Conservation (phyloP, 1,284 basidiomycete genomes). For the Ustilago crameri region DNA sequence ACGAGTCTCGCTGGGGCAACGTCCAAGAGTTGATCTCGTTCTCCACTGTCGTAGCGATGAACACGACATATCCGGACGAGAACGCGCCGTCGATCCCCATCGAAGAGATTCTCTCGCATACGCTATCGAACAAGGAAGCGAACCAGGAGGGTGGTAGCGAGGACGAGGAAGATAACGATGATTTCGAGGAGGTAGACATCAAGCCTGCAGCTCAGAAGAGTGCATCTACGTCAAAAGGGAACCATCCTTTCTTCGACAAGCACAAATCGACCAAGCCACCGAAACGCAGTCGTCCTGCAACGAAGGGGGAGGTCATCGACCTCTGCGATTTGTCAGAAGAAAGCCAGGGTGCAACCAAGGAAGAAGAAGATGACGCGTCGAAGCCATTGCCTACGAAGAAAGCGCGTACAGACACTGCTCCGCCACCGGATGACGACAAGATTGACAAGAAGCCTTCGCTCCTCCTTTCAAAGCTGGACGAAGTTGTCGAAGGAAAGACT, state of each 20-base stretch:
- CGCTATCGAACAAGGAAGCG: conserved; percentile 29
- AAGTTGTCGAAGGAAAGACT: conserved; percentile 12
- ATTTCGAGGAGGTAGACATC: conserved; percentile 68
- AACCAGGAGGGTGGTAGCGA: conserved; percentile 12
- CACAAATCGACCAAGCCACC: neutral
- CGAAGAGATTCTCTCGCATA: conserved; percentile 37
- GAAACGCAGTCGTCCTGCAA: neutral
- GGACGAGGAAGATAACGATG: conserved; percentile 31
- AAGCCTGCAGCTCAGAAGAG: conserved; percentile 4
- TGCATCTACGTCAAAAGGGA: neutral
- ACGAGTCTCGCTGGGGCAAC: conserved; percentile 84
- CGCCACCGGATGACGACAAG: neutral
- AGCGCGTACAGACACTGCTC: conserved; percentile 3
- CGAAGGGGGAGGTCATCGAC: conserved; percentile 40
- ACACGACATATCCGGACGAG: conserved; percentile 7
- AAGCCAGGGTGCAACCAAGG: conserved; percentile 6
- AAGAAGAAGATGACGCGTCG: neutral
- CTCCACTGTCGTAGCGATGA: conserved; percentile 44
- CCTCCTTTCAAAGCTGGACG: conserved; percentile 23
- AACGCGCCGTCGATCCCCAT: conserved; percentile 13
- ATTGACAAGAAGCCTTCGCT: conserved; percentile 1
- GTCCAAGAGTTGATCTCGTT: conserved; percentile 79
- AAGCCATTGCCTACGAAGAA: conserved; percentile 18
- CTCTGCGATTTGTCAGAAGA: conserved; percentile 26
- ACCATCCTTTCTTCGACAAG: conserved; percentile 25